Evolutionary conservation across 2,329 filamentous ascomycete genomes (phyloP).

Genomic region (Alternaria hordeiaustralica): DNA sequence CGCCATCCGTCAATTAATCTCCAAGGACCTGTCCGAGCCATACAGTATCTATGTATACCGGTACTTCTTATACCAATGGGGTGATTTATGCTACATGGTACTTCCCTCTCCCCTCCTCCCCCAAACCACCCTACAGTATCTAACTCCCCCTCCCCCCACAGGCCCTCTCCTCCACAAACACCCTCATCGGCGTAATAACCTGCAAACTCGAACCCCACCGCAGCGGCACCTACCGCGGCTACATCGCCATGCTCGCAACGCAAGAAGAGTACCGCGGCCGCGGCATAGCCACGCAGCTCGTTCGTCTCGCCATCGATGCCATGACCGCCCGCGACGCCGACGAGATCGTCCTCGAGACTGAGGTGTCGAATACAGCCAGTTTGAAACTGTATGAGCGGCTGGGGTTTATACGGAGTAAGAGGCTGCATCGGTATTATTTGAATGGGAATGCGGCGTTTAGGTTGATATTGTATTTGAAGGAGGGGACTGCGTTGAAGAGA

Average conservation of each 20-base stretch:
- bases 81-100: constrained; percentile 95
- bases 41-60: constrained; percentile 99
- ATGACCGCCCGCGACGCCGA: constrained; percentile 87
- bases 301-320: constrained; percentile 87
- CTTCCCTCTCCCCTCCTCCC: background rate
- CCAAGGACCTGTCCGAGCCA: constrained; percentile 94
- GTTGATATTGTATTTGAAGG: constrained; percentile 79
- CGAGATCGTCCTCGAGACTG: constrained; percentile 94
- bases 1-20: constrained; percentile 89
- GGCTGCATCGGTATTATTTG: constrained; percentile 91
- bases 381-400: constrained; percentile 92
- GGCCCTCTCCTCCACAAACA: constrained; percentile 49
- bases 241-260: constrained; percentile 99
- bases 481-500: constrained; percentile 42
- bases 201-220: constrained; percentile 93
- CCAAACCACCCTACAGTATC: constrained; percentile 24
- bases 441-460: constrained; percentile 96
- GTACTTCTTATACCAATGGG: constrained; percentile 98
- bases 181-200: constrained; percentile 87
- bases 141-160: constrained; percentile 36
- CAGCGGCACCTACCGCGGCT: constrained; percentile 85
- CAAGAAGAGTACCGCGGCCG: constrained; percentile 78
- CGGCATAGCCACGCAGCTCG: constrained; percentile 84
- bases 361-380: constrained; percentile 88
- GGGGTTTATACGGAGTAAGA: constrained; percentile 90